Conservation (phyloP, 805 yeast species). For the Jamesozyma gamospora region DNA sequence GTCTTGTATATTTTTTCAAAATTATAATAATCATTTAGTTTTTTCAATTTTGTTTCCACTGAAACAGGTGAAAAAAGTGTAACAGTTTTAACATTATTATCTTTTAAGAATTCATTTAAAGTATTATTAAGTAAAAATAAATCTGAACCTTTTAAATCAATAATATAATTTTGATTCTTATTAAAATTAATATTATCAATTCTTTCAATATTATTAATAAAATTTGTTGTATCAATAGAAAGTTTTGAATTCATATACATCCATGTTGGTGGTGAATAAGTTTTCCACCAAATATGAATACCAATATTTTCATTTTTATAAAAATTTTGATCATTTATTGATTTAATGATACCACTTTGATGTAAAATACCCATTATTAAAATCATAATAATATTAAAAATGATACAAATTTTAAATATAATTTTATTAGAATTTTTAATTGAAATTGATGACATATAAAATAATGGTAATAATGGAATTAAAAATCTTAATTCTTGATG, state of each 20-base stretch:
- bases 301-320: constrained; percentile 17
- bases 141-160: constrained; percentile 42
- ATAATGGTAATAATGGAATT: constrained; percentile 65
- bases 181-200: constrained; percentile 12
- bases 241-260: constrained; percentile 33
- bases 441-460: constrained; percentile 37
- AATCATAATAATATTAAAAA: constrained; percentile 52
- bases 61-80: constrained; percentile 17
- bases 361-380: constrained; percentile 71
- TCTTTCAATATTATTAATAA: constrained; percentile 16
- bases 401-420: constrained; percentile 38
- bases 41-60: background rate
- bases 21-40: background rate
- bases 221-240: constrained; percentile 15
- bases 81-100: constrained; percentile 1
- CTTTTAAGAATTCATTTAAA: constrained; percentile 9
- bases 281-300: constrained; percentile 79
- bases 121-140: constrained; percentile 17
- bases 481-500: constrained; percentile 94
- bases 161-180: constrained; percentile 18
- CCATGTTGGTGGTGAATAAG: constrained; percentile 92
- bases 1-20: constrained; percentile 30
- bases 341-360: constrained; percentile 83
- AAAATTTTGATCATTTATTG: background rate
- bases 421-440: constrained; percentile 28